Percentiles rank a stretch among this genome's conserved stretches.
These are phyloP conservation scores for Auricularia cornea DNA, from an alignment of 768 basidiomycete genomes.

Conservation along the genomic window DNA sequence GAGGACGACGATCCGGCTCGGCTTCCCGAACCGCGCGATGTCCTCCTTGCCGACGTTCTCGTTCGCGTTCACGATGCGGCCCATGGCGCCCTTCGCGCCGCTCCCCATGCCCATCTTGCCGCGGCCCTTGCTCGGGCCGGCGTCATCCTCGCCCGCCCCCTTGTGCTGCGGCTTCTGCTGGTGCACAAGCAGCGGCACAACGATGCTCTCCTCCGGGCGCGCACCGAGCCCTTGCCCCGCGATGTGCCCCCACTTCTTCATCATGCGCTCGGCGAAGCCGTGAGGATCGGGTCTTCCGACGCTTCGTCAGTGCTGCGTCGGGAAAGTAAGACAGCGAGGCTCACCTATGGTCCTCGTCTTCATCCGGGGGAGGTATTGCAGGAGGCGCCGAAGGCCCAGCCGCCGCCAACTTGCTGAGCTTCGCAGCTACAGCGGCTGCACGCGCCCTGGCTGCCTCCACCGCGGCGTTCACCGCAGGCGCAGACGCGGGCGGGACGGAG, in stretches of 20 bases:
- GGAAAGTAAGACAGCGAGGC: too few species aligned
- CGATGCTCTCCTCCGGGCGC: conserved; percentile 62
- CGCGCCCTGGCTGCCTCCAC: conserved; percentile 45
- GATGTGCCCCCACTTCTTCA: conserved; percentile 96
- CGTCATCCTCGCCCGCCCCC: conserved; percentile 24
- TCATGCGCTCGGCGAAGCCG: conserved; percentile 74
- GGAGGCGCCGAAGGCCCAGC: conserved; percentile 26
- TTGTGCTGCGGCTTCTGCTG: conserved; percentile 33
- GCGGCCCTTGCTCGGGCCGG: conserved; percentile 16
- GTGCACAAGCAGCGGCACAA: conserved; percentile 82
- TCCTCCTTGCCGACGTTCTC: conserved; percentile 76
- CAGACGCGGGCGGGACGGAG: conserved; percentile 29
- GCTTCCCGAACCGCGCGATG: conserved; percentile 73
- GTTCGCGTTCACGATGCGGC: conserved; percentile 84
- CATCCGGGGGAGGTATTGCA: neutral
- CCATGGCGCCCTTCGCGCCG: conserved; percentile 59
- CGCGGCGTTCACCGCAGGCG: conserved; percentile 50
- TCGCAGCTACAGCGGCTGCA: conserved; percentile 78
- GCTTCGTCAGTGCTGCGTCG: conserved; percentile 17
- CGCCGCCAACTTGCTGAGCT: conserved; percentile 37
- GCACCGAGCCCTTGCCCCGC: conserved; percentile 89
- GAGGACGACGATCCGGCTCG: conserved; percentile 82
- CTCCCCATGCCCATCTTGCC: conserved; percentile 28
- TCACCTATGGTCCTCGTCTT: neutral
- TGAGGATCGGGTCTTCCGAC: conserved; percentile 48